Conservation (phyloP, 1,139 yeast species). For the Pneumocystis sp. region DNA sequence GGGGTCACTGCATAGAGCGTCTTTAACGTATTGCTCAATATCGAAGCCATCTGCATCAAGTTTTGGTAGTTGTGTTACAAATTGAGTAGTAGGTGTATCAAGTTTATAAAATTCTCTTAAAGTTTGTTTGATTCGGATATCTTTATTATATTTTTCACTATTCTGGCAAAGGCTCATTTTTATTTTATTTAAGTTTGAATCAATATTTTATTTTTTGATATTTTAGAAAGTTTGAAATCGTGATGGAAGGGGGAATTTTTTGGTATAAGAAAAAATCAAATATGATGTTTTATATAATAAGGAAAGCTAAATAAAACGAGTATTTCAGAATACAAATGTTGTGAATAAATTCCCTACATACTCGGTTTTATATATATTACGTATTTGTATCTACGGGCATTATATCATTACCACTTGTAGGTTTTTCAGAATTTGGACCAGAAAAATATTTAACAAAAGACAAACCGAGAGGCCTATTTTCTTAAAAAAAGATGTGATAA, state of each 20-base stretch:
- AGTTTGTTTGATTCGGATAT: neutral
- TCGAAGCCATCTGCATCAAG: neutral
- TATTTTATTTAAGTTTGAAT: neutral
- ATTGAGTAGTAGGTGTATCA: neutral
- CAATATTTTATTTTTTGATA: neutral
- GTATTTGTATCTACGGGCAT: neutral
- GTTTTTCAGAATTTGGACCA: neutral
- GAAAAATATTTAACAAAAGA: constrained; percentile 16
- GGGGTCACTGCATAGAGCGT: neutral
- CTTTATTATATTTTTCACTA: neutral
- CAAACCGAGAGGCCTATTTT: constrained; percentile 15
- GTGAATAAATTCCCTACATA: neutral
- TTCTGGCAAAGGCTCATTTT: neutral
- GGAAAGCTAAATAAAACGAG: neutral
- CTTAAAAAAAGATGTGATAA: neutral
- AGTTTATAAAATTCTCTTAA: neutral
- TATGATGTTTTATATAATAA: neutral
- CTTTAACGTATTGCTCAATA: neutral
- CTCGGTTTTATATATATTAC: neutral
- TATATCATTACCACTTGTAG: neutral
- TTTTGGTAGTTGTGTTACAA: neutral
- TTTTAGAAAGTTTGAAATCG: neutral
- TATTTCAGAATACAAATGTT: neutral
- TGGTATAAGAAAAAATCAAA: neutral
- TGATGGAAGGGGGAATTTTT: neutral